phyloP scores from a whole-genome alignment of 352 stramenopile species.

The Globisporangium apiculatum region DNA sequence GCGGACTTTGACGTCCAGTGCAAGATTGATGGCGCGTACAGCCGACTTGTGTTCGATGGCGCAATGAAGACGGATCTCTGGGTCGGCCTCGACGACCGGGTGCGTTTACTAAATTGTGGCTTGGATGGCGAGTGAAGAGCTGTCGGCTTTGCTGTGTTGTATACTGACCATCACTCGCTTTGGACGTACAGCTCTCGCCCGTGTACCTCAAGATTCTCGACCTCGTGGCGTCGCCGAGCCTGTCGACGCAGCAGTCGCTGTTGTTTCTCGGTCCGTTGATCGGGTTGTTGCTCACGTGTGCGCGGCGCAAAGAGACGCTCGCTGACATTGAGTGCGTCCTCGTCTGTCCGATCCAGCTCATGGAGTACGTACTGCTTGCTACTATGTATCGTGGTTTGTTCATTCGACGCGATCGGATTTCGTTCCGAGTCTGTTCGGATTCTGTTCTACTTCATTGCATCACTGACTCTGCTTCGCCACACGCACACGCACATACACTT shows the following conservation, averaged over 20 bases:
- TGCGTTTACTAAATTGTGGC: constrained; percentile 1
- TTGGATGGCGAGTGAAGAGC: neutral
- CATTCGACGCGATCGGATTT: neutral
- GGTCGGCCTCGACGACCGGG: constrained; percentile 28
- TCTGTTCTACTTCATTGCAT: neutral
- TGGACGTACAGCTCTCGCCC: constrained; percentile 13
- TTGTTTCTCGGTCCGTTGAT: constrained; percentile 35
- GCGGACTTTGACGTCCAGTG: constrained; percentile 24
- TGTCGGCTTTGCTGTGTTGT: neutral
- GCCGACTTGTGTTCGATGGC: constrained; percentile 23
- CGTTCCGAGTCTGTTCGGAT: neutral
- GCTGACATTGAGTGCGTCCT: constrained; percentile 38
- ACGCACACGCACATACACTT: neutral
- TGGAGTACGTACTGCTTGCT: constrained; percentile 33
- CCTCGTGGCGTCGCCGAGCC: constrained; percentile 30
- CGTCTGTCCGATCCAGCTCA: constrained; percentile 47
- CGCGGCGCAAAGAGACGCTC: constrained; percentile 19
- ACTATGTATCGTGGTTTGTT: no score
- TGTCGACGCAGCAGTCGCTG: constrained; percentile 35
- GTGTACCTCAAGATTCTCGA: constrained; percentile 47
- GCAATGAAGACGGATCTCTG: constrained; percentile 34
- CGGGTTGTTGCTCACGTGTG: constrained; percentile 33
- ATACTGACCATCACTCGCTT: no score
- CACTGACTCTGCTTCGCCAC: no score
- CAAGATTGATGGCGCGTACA: constrained; percentile 19